These are phyloP conservation scores for Musa itinerans DNA, from an alignment of 176 grass and related monocot genomes.

Conservation along the genomic window DNA sequence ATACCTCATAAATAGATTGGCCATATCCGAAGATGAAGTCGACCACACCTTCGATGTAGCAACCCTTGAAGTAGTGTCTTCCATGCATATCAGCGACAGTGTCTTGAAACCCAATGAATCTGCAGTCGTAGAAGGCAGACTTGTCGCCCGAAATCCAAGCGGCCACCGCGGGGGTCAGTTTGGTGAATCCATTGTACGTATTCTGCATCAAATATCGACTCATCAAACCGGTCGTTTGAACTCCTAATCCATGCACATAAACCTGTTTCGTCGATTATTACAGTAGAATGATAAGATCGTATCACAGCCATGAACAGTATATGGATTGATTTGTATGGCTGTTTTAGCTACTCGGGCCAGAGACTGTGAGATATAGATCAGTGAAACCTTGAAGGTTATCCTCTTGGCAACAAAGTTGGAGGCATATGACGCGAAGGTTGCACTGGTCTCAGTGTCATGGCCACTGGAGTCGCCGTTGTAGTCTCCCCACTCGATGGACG, in stretches of 20 bases:
- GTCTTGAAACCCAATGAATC: constrained; percentile 59
- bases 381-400: constrained; percentile 15
- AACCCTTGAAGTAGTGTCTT: constrained; percentile 56
- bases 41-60: constrained; percentile 40
- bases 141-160: constrained; percentile 38
- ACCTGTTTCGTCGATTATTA: too few species aligned
- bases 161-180: constrained; percentile 41
- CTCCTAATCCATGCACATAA: too few species aligned
- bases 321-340: neutral
- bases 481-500: constrained; percentile 40
- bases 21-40: constrained; percentile 80
- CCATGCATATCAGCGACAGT: constrained; percentile 45
- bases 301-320: neutral
- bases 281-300: neutral
- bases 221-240: neutral
- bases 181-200: constrained; percentile 22
- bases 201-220: constrained; percentile 22
- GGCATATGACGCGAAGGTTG: constrained; percentile 36
- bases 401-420: neutral
- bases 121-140: constrained; percentile 51
- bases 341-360: neutral
- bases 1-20: constrained; percentile 31
- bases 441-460: constrained; percentile 12
- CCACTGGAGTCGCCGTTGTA: constrained; percentile 6
- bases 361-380: too few species aligned